Evolutionary conservation across 176 grass and related monocot species (phyloP), one percentile per base, ranked within the genome.

Genomic region (Themeda triandra): DNA sequence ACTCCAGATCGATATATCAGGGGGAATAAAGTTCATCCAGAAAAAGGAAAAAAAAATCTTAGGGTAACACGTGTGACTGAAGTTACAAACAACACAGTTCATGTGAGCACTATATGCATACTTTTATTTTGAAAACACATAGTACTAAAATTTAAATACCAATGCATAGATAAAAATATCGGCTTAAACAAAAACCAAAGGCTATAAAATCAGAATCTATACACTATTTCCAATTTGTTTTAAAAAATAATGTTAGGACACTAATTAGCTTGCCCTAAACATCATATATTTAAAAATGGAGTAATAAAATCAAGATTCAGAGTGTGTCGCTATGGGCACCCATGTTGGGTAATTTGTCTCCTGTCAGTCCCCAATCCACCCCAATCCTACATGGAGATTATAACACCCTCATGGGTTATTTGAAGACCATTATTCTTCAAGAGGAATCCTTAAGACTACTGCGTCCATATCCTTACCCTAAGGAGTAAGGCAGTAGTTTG

Each of bases 51-150:
- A 23, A 56, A 56, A 5, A 53, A 65, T 81, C 49, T 54, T 44
- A 41, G 11, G 54, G 32, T 25, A 69, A 81, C 6, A 81, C 17
- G 13, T 69, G 15, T n/a, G 60, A 49, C 23, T n/a, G 60, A 49
- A 69, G 6, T 33, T 66, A 86, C 75, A 21, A 21, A 33, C 70
- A 60, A 35, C 41, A 88, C n/a, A 13, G 39, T 69, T 83, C 39
- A 71, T 42, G 36, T 4, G 0, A 18, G 9, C 7, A 49, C 42
- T 11, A 49, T 74, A 51, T 51, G 28, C 45, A 51, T n/a, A 69
- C 33, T 72, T 70, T 71, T 72, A 31, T 51, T 53, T 23, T 11
- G 15, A 10, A 31, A 74, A 51, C 4, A 74, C 29, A 63, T 12
- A 49, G 27, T 31, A 49, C 44, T 53, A 49, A 49, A 48, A 73